phyloP scores from a whole-genome alignment of 2,329 filamentous ascomycete species.

The Trichoderma cornu-damae region DNA sequence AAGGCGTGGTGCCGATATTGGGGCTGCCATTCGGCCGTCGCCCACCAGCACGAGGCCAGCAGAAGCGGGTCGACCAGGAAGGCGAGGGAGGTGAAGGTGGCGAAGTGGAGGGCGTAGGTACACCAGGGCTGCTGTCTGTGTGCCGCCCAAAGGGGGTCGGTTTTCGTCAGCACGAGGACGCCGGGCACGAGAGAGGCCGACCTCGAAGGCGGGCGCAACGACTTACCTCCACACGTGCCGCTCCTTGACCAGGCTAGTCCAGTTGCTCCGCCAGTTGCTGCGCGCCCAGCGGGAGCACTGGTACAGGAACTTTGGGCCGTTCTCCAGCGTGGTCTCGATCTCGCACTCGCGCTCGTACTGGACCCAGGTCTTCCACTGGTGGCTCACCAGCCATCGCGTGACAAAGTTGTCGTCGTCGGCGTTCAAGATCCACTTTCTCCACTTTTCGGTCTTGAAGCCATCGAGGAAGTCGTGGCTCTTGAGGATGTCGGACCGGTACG shows the following conservation, averaged over 20 bases:
- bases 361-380: slow-evolving; percentile 90
- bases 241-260: slow-evolving; percentile 82
- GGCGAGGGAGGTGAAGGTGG: slow-evolving; percentile 85
- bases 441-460: slow-evolving; percentile 86
- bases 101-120: slow-evolving; percentile 86
- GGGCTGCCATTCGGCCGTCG: slow-evolving; percentile 57
- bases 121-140: slow-evolving; percentile 84
- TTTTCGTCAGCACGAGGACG: no score
- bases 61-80: slow-evolving; percentile 72
- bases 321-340: slow-evolving; percentile 88
- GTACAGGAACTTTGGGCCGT: slow-evolving; percentile 81
- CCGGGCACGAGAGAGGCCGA: no score
- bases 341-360: slow-evolving; percentile 90
- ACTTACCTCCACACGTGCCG: slow-evolving; percentile 83
- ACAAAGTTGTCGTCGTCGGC: slow-evolving; percentile 98
- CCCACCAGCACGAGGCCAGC: slow-evolving; percentile 63
- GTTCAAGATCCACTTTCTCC: slow-evolving; percentile 83
- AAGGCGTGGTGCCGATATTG: slow-evolving; percentile 49
- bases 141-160: not conserved
- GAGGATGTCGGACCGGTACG: slow-evolving; percentile 84
- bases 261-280: slow-evolving; percentile 97
- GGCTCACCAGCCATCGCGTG: slow-evolving; percentile 88
- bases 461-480: slow-evolving; percentile 80
- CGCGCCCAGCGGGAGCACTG: slow-evolving; percentile 93
- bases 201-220: no score